Evolutionary conservation across 2,329 filamentous ascomycete species (phyloP).

Genomic region (Furcasterigmium sp.): DNA sequence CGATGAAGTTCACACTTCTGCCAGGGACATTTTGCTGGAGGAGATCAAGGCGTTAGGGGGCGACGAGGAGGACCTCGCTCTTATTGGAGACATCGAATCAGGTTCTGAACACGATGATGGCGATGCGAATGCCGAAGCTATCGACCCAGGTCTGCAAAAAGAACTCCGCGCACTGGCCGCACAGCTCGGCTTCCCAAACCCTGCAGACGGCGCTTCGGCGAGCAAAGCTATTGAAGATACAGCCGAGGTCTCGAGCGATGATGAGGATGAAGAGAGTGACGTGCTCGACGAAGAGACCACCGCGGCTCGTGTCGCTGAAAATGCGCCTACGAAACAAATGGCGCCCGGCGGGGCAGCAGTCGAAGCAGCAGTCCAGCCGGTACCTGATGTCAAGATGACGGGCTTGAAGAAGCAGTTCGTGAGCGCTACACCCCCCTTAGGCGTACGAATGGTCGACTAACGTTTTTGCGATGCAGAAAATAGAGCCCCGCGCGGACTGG

Average conservation of each 20-base stretch:
- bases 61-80: slow-evolving; percentile 57
- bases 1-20: background rate
- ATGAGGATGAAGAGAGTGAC: slow-evolving; percentile 21
- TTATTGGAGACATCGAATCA: slow-evolving; percentile 48
- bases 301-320: slow-evolving; percentile 12
- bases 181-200: slow-evolving; percentile 10
- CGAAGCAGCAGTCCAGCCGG: no score
- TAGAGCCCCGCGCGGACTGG: slow-evolving; percentile 56
- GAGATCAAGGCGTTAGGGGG: slow-evolving; percentile 51
- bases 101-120: slow-evolving; percentile 26
- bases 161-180: slow-evolving; percentile 10
- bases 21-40: background rate
- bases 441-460: slow-evolving; percentile 2
- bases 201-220: slow-evolving; percentile 10
- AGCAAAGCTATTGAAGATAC: slow-evolving; percentile 23
- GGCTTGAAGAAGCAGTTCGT: slow-evolving; percentile 26
- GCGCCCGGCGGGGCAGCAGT: slow-evolving; percentile 15
- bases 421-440: slow-evolving; percentile 4
- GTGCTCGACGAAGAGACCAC: slow-evolving; percentile 22
- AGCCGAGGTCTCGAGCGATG: slow-evolving; percentile 29
- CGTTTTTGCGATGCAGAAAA: slow-evolving; percentile 30
- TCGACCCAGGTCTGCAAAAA: slow-evolving; percentile 7
- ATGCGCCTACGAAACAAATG: slow-evolving; percentile 25
- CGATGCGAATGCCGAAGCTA: background rate
- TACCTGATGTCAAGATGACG: background rate